phyloP scores from a whole-genome alignment of 1,284 basidiomycete species.

The Tylopilus orsonianus region DNA sequence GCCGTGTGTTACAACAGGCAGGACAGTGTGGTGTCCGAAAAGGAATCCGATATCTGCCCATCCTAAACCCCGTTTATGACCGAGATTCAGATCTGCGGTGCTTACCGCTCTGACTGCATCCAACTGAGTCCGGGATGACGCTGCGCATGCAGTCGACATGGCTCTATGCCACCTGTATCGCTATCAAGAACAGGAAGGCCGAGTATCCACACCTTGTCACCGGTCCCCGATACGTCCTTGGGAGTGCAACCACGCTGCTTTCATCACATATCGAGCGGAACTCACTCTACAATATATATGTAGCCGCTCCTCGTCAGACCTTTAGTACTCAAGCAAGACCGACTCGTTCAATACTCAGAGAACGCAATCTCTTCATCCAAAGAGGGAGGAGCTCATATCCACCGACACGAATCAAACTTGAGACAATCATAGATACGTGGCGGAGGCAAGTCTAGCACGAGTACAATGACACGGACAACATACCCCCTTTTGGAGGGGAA shows the following conservation, averaged over 20 bases:
- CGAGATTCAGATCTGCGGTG: not conserved
- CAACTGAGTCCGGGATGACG: not conserved
- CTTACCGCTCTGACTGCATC: slow-evolving; percentile 13
- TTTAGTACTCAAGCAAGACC: too few relatives aligned
- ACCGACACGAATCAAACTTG: too few relatives aligned
- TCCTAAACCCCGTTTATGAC: slow-evolving; percentile 5
- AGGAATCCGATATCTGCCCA: slow-evolving; percentile 11
- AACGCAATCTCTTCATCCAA: too few relatives aligned
- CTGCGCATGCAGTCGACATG: slow-evolving; percentile 9
- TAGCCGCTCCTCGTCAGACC: too few relatives aligned
- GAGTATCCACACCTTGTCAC: slow-evolving; percentile 2
- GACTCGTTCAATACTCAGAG: too few relatives aligned
- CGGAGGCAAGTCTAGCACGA: too few relatives aligned
- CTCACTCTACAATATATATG: rapidly evolving
- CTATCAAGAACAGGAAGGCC: not conserved
- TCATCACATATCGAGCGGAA: slow-evolving; percentile 12
- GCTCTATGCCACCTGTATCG: slow-evolving; percentile 15
- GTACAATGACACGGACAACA: too few relatives aligned
- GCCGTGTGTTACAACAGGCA: not conserved
- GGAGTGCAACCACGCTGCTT: too few relatives aligned
- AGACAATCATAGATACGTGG: too few relatives aligned
- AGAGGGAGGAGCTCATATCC: too few relatives aligned
- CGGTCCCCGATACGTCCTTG: slow-evolving; percentile 16
- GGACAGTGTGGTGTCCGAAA: not conserved
- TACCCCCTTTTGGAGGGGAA: too few relatives aligned